These are phyloP conservation scores for Tuber umbilicatum DNA, from an alignment of 495 filamentous ascomycete genomes.

Conservation along the genomic window DNA sequence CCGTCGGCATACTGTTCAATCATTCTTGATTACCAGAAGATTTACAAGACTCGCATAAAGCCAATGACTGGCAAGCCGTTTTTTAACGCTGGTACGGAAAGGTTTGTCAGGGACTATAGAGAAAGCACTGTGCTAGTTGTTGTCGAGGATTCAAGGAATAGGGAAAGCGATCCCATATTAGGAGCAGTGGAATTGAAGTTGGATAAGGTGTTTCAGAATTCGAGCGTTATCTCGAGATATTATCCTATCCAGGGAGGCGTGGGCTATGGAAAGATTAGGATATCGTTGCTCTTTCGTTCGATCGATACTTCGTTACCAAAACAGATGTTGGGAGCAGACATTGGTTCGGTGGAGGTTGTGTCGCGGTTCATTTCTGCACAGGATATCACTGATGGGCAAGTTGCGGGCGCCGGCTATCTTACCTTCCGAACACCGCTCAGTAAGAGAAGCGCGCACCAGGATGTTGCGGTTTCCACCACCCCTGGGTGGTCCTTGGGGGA, in stretches of 20 bases:
- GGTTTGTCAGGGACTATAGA: slow-evolving; percentile 61
- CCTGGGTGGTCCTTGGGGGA: slow-evolving; percentile 23
- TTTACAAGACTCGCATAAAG: slow-evolving; percentile 65
- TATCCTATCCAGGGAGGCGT: slow-evolving; percentile 59
- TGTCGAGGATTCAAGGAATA: slow-evolving; percentile 58
- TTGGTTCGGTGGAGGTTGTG: slow-evolving; percentile 57
- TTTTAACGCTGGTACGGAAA: slow-evolving; percentile 70
- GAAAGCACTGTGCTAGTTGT: slow-evolving; percentile 58
- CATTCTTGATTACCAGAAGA: slow-evolving; percentile 63
- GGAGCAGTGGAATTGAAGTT: slow-evolving; percentile 63
- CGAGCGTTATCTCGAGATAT: slow-evolving; percentile 55
- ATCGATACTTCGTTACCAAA: slow-evolving; percentile 53
- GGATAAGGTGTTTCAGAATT: slow-evolving; percentile 50
- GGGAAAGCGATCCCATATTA: slow-evolving; percentile 60
- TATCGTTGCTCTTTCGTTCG: slow-evolving; percentile 65
- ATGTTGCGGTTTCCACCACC: neutral
- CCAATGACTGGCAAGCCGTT: slow-evolving; percentile 71
- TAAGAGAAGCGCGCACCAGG: slow-evolving; percentile 21
- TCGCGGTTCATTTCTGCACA: slow-evolving; percentile 38
- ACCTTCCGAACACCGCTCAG: slow-evolving; percentile 28
- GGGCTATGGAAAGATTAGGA: slow-evolving; percentile 59
- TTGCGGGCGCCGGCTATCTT: slow-evolving; percentile 29
- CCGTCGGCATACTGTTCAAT: slow-evolving; percentile 64
- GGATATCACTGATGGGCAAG: slow-evolving; percentile 28
- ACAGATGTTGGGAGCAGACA: slow-evolving; percentile 58